Percentiles rank a stretch among this genome's conserved stretches.
Evolutionary conservation across 331 rosid genomes (phyloP).

Genomic region (Quercus tomentella): DNA sequence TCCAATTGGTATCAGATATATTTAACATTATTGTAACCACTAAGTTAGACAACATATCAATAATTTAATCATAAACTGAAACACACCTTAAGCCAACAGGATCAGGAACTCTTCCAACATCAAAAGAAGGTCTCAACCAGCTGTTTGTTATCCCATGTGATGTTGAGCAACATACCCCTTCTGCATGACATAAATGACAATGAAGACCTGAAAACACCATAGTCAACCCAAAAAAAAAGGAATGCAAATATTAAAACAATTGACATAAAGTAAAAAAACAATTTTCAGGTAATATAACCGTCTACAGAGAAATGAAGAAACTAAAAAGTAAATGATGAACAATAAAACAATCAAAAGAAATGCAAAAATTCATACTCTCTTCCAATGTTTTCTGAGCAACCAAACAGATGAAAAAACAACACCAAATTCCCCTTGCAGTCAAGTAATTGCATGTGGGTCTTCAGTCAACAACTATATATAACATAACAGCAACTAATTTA

Average conservation of each 20-base stretch:
- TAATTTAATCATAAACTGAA: conserved; percentile 5
- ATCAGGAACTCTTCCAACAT: conserved; percentile 49
- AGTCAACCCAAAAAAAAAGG: conserved; percentile 4
- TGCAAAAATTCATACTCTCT: not conserved
- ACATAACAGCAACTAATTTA: not conserved
- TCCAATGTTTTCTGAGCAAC: not conserved
- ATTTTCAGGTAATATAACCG: not conserved
- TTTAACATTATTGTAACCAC: conserved; percentile 1
- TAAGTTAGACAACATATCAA: conserved; percentile 12
- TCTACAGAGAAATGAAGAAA: not conserved
- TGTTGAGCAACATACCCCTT: conserved; percentile 52
- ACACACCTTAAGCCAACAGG: conserved; percentile 46
- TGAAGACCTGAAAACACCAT: conserved; percentile 21
- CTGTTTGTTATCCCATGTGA: conserved; percentile 44
- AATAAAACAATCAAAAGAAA: not conserved
- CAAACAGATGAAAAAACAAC: not conserved
- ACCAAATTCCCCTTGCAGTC: not conserved
- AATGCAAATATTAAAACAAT: not conserved
- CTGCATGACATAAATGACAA: conserved; percentile 45
- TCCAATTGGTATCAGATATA: not conserved
- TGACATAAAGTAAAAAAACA: not conserved
- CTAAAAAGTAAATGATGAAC: not conserved
- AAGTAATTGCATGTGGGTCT: not conserved
- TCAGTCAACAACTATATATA: not conserved
- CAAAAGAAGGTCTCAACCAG: conserved; percentile 47